These are phyloP conservation scores for Iberis amara DNA, from an alignment of 441 rosid species.

Conservation along the genomic window DNA sequence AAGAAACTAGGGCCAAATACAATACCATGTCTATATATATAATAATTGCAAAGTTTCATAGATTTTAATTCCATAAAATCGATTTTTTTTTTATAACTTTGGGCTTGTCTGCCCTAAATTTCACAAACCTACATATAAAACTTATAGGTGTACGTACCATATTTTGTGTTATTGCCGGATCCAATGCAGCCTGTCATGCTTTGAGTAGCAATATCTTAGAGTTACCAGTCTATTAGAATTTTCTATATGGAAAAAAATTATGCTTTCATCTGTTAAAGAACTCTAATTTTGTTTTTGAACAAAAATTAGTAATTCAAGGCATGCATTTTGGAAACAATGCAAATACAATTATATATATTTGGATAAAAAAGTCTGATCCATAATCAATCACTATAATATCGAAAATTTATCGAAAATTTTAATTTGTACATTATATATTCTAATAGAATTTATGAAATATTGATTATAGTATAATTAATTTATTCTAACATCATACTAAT, in stretches of 20 bases:
- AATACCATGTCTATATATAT: not conserved
- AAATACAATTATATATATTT: too few species aligned
- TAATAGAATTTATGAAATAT: too few species aligned
- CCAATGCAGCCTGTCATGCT: slow-evolving; percentile 24
- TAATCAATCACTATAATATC: too few species aligned
- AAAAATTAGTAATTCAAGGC: too few species aligned
- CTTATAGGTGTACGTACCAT: slow-evolving; percentile 24
- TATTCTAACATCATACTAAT: too few species aligned
- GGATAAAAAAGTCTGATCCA: too few species aligned
- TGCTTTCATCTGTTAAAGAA: too few species aligned
- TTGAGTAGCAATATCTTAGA: slow-evolving; percentile 24
- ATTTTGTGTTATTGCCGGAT: slow-evolving; percentile 29
- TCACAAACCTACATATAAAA: slow-evolving; percentile 35
- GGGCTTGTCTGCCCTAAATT: slow-evolving; percentile 42
- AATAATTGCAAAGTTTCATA: slow-evolving; percentile 3
- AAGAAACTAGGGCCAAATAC: slow-evolving; percentile 17
- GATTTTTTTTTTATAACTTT: not conserved
- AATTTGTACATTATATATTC: too few species aligned
- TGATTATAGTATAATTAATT: not conserved
- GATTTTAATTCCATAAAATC: not conserved
- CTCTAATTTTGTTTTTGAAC: too few species aligned
- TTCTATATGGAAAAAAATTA: too few species aligned
- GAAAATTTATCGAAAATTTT: too few species aligned
- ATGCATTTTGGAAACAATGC: too few species aligned
- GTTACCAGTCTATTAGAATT: slow-evolving; percentile 14